Evolutionary conservation across 108 stramenopile species (phyloP), one percentile per base, ranked within the genome.

Genomic region (Asterionellopsis glacialis): DNA sequence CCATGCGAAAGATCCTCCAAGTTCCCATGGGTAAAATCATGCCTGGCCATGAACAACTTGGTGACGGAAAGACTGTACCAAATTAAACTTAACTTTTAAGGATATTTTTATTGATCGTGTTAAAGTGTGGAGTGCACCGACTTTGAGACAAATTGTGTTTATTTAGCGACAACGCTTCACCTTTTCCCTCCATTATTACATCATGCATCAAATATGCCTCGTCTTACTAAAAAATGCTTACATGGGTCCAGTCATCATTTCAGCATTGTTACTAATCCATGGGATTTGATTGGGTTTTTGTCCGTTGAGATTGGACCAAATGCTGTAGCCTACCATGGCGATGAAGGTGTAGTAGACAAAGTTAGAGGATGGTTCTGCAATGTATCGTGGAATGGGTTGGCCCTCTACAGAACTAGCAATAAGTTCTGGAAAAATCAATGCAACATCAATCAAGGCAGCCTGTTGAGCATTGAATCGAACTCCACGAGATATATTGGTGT

Each of bases 41-140:
- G 94, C 94, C 94, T 22, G 94, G 94, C 25, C 59, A 75, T 40
- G 91, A 92, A 62, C 83, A 89, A 56, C 83, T 95, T 61, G 94
- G 94, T 0, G 85, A 95, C 70, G 94, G 94, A 41, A 48, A 48
- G 47, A 21, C 47, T 7, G 47, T 19, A 7, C 47, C 47, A 33
- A 7, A 33, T 2, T 33, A 33, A 7, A 33, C 2, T 33, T 33
- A 7, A 33, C n/a, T n/a, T 33, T 33, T 33, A 33, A 33, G 33
- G 33, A 33, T 33, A 33, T 33, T n/a, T n/a, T n/a, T n/a, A n/a
- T n/a, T n/a, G n/a, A n/a, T n/a, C n/a, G n/a, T n/a, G n/a, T n/a
- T n/a, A n/a, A n/a, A n/a, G n/a, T n/a, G n/a, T n/a, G n/a, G n/a
- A n/a, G n/a, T n/a, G n/a, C n/a, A n/a, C n/a, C n/a, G n/a, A n/a